Evolutionary conservation across 2,329 filamentous ascomycete genomes (phyloP), one percentile per base, ranked within the genome.

Genomic region (Ambrosiella cleistominuta): DNA sequence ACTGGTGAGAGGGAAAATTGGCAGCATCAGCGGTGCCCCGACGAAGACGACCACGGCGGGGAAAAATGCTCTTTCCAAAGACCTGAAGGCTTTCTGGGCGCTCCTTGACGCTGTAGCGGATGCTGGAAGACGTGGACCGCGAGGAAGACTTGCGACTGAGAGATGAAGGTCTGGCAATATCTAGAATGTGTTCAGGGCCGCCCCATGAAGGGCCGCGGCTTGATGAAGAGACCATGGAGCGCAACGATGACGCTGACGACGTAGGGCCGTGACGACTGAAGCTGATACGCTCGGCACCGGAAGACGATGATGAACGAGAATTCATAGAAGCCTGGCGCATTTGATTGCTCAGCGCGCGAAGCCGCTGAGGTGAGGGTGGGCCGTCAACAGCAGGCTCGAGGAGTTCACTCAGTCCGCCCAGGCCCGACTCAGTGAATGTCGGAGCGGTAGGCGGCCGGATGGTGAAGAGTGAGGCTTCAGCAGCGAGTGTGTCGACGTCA

Each of bases 41-140:
- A 59, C 74, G 79, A 35, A 74, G 67, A 60, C 66, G 70, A 62
- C 71, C 71, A 58, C 72, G 73, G 35, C 80, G 75, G 64, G 74
- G 74, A 64, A 84, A 83, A 38, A 84, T 71, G 42, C 73, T 72
- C 68, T 78, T 80, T 57, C 79, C 75, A 63, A 83, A 76, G 35
- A 78, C 72, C 64, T 81, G 78, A 12, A 79, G 69, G 62, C 79
- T 81, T 37, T 83, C 80, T 27, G 77, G 74, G 40, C 78, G 73
- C 38, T 81, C 79, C 36, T 58, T 60, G 42, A 37, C 13, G 62
- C 72, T 71, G 15, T 73, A 71, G 47, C 73, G 72, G 68, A 75
- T 74, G 64, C 70, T 77, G 69, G 76, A 77, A 15, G 71, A 70
- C 12, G 71, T 75, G 11, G 80, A 83, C 51, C 75, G 72, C 51